These are phyloP conservation scores for Corymbia calophylla DNA, from an alignment of 441 rosid species.

Conservation along the genomic window DNA sequence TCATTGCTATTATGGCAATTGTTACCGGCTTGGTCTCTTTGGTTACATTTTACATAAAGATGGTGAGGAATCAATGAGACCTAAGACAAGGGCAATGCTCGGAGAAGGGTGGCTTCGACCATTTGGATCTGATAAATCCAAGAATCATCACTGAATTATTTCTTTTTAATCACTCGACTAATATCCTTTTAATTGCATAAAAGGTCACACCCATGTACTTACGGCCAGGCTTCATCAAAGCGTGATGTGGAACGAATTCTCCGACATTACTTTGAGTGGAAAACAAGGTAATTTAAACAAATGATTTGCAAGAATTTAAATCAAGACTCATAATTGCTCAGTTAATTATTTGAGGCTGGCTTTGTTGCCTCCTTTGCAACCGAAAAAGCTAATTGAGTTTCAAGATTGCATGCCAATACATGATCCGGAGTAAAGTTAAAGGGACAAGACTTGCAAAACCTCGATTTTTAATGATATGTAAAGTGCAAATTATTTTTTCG, in stretches of 20 bases:
- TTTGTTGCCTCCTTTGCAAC: neutral
- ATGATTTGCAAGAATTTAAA: neutral
- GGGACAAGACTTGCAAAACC: neutral
- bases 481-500: neutral
- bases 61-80: too few species aligned
- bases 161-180: too few species aligned
- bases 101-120: too few species aligned
- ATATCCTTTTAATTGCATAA: neutral
- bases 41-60: too few species aligned
- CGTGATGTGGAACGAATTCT: too few species aligned
- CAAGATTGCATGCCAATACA: accelerated
- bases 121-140: neutral
- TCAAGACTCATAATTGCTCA: neutral
- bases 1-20: too few species aligned
- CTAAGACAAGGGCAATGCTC: too few species aligned
- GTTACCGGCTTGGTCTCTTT: too few species aligned
- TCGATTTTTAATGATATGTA: accelerated
- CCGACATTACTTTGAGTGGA: too few species aligned
- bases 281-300: neutral
- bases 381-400: accelerated
- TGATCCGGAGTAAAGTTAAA: neutral
- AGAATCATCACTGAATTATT: too few species aligned
- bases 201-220: neutral
- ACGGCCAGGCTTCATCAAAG: accelerated
- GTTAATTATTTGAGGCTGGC: neutral